Evolutionary conservation across 148 eudicot species (phyloP).

Genomic region (Rhododendron griersonianum): DNA sequence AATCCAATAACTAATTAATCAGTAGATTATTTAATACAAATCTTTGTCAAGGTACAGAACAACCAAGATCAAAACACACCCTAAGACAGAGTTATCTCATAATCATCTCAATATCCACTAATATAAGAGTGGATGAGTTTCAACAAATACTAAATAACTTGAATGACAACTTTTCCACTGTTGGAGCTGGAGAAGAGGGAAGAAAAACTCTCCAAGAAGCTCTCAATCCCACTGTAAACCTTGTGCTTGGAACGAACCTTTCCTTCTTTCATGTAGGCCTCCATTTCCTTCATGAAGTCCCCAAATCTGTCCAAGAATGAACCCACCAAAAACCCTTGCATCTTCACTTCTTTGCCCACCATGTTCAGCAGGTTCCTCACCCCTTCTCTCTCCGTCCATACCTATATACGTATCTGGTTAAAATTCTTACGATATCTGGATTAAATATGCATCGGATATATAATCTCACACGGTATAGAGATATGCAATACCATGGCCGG

Average conservation of each 20-base stretch:
- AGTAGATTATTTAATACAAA: neutral
- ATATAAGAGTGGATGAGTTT: neutral
- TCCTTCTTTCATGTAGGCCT: constrained; percentile 20
- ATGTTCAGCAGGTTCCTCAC: constrained; percentile 33
- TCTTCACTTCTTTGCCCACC: constrained; percentile 38
- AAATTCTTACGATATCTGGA: neutral
- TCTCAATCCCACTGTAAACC: constrained; percentile 23
- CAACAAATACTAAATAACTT: constrained; percentile 4
- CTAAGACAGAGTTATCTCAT: neutral
- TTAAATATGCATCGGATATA: neutral
- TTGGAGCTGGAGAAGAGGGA: constrained; percentile 36
- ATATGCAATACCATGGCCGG: neutral
- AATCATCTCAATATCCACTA: neutral
- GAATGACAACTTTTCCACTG: constrained; percentile 31
- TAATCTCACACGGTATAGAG: neutral
- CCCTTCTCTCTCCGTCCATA: constrained; percentile 36
- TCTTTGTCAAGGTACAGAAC: neutral
- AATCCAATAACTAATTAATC: neutral
- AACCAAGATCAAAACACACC: neutral
- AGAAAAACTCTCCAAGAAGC: constrained; percentile 24
- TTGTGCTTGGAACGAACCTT: constrained; percentile 25
- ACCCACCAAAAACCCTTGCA: constrained; percentile 28
- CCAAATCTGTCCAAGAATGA: constrained; percentile 11
- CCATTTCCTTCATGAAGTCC: constrained; percentile 30
- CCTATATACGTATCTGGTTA: neutral